A percentile compares a stretch with the other conserved stretches of the same genome.
phyloP scores from a whole-genome alignment of 2,329 filamentous ascomycete genomes.

The Elsinoe perseae region DNA sequence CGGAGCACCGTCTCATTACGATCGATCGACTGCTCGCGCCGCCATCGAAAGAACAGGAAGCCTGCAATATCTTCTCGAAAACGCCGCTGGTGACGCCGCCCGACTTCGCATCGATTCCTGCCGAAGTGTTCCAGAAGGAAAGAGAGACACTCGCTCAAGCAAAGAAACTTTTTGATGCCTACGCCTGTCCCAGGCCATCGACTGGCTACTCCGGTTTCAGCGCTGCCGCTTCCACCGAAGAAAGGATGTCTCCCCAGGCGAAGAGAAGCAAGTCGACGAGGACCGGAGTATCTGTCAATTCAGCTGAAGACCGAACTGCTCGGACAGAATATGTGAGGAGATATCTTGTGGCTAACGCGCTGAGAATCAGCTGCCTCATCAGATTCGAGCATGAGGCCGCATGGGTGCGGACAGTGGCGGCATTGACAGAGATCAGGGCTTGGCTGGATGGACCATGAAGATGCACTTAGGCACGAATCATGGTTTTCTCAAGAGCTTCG shows the following conservation, averaged over 20 bases:
- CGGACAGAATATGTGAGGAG: not conserved
- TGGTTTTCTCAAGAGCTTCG: not conserved
- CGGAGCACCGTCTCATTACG: not conserved
- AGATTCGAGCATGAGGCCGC: not conserved
- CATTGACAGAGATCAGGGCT: not conserved
- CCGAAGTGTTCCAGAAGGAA: not conserved
- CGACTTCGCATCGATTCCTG: not conserved
- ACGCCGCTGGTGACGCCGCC: not conserved
- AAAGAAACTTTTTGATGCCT: not conserved
- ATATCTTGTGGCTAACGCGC: not conserved
- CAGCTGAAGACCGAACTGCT: not conserved
- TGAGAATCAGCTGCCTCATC: not conserved
- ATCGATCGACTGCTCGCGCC: not conserved
- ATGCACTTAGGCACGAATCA: not conserved
- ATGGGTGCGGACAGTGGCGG: not conserved
- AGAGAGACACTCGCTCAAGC: not conserved
- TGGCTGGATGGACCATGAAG: not conserved
- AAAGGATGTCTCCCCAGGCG: not conserved
- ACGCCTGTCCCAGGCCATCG: not conserved
- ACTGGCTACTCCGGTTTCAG: not conserved
- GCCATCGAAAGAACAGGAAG: not conserved
- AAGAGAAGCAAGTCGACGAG: not conserved
- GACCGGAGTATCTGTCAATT: not conserved
- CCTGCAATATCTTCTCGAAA: not conserved
- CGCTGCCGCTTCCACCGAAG: not conserved